phyloP scores from a whole-genome alignment of 371 early-diverging fungal species.

The Capillidium heterosporum region DNA sequence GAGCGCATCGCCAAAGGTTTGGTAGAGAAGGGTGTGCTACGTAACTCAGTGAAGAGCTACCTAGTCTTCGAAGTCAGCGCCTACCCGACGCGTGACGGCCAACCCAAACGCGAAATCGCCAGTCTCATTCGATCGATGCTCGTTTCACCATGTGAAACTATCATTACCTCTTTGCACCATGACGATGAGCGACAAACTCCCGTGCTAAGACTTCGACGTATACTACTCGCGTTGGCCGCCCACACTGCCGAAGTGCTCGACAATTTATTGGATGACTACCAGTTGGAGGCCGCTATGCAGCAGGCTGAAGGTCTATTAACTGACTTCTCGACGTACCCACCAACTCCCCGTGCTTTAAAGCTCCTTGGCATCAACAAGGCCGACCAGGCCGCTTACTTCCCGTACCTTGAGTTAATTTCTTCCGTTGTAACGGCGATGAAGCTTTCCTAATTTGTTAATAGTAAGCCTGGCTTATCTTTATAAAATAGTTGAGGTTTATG shows the following conservation, averaged over 20 bases:
- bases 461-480: no score
- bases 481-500: no score
- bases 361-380: neutral
- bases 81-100: slow-evolving; percentile 69
- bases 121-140: slow-evolving; percentile 59
- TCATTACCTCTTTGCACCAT: slow-evolving; percentile 17
- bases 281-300: neutral
- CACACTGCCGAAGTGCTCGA: slow-evolving; percentile 92
- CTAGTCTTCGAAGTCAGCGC: slow-evolving; percentile 93
- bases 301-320: neutral
- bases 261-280: slow-evolving; percentile 21
- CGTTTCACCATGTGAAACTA: slow-evolving; percentile 23
- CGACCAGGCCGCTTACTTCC: neutral
- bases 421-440: neutral
- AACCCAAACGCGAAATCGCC: slow-evolving; percentile 70
- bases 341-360: neutral
- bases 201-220: slow-evolving; percentile 38
- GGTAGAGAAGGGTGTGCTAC: slow-evolving; percentile 91
- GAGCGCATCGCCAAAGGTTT: slow-evolving; percentile 91
- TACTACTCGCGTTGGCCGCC: slow-evolving; percentile 88
- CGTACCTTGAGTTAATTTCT: slow-evolving; percentile 4
- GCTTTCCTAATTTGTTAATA: neutral
- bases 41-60: slow-evolving; percentile 88
- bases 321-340: neutral
- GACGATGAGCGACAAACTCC: slow-evolving; percentile 16